Conservation (phyloP, 2,329 filamentous ascomycete species). For the Scorias spongiosa region DNA sequence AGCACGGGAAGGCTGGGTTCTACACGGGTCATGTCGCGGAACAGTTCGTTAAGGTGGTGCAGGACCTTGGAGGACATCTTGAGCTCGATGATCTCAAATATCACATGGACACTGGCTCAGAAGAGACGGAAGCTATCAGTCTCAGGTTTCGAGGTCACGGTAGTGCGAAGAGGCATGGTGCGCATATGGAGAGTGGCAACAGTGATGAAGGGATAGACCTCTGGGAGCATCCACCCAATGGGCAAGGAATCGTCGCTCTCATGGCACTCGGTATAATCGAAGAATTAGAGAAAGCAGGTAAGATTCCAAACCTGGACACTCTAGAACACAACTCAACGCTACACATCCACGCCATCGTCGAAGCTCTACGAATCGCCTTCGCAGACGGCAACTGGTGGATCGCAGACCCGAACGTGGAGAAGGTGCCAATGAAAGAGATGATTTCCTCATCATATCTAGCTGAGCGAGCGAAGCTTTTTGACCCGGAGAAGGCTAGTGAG, state of each 20-base stretch:
- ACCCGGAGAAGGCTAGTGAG: constrained; percentile 35
- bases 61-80: constrained; percentile 61
- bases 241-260: constrained; percentile 85
- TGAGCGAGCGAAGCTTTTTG: constrained; percentile 49
- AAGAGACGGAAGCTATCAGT: constrained; percentile 73
- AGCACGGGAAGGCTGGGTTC: constrained; percentile 77
- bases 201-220: constrained; percentile 51
- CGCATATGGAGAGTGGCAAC: constrained; percentile 19
- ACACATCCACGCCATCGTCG: constrained; percentile 68
- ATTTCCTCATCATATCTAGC: constrained; percentile 62
- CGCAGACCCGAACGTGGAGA: constrained; percentile 58
- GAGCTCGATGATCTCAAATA: constrained; percentile 65
- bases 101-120: constrained; percentile 57
- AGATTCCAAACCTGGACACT: constrained; percentile 54
- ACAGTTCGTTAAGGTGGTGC: constrained; percentile 62
- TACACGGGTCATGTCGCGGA: constrained; percentile 75
- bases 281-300: constrained; percentile 59
- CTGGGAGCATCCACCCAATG: constrained; percentile 95
- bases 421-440: constrained; percentile 55
- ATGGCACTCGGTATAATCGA: constrained; percentile 90
- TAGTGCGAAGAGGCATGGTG: constrained; percentile 38
- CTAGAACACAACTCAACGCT: constrained; percentile 67
- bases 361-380: constrained; percentile 78
- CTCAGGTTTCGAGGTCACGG: constrained; percentile 51
- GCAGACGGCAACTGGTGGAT: constrained; percentile 84